Evolutionary conservation across 495 filamentous ascomycete genomes (phyloP).

Genomic region (Thermothielavioides terrestris): DNA sequence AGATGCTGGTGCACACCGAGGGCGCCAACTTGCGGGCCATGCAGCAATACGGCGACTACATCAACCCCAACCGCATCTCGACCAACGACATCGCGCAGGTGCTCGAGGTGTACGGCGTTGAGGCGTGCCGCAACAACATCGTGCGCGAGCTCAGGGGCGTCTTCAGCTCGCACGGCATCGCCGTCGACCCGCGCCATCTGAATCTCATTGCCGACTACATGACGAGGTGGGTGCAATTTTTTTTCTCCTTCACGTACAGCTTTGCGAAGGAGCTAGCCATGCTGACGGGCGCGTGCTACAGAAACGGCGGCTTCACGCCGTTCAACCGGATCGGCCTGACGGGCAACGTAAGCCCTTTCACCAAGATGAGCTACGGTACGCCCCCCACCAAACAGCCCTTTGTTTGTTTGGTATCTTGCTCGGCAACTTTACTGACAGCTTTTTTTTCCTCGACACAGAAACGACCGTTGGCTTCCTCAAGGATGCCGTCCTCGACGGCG

Average conservation of each 20-base stretch:
- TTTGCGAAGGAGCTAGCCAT: too few species aligned
- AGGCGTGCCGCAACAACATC: constrained; percentile 80
- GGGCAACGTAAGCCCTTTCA: constrained; percentile 75
- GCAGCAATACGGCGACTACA: constrained; percentile 74
- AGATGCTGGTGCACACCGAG: constrained; percentile 59
- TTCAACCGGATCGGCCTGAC: constrained; percentile 87
- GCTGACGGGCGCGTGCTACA: constrained; percentile 7
- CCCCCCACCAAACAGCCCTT: too few species aligned
- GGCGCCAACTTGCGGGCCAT: constrained; percentile 87
- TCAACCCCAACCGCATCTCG: constrained; percentile 78
- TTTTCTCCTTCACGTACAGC: too few species aligned
- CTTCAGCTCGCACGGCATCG: constrained; percentile 88
- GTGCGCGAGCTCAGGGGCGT: constrained; percentile 79
- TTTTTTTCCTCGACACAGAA: constrained; percentile 40
- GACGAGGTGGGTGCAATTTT: constrained; percentile 43
- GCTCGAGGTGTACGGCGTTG: constrained; percentile 79
- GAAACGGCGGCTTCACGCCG: constrained; percentile 73
- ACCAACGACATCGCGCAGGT: constrained; percentile 90
- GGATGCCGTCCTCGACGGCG: constrained; percentile 81
- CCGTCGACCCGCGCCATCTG: constrained; percentile 83
- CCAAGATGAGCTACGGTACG: constrained; percentile 89
- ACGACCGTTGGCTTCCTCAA: constrained; percentile 88
- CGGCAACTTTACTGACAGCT: constrained; percentile 9
- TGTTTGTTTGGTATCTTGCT: too few species aligned
- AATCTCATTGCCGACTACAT: constrained; percentile 96